Percentiles rank a stretch among this genome's conserved stretches.
Evolutionary conservation across 1,139 yeast species (phyloP).

Genomic region (Williopsis jadinii): DNA sequence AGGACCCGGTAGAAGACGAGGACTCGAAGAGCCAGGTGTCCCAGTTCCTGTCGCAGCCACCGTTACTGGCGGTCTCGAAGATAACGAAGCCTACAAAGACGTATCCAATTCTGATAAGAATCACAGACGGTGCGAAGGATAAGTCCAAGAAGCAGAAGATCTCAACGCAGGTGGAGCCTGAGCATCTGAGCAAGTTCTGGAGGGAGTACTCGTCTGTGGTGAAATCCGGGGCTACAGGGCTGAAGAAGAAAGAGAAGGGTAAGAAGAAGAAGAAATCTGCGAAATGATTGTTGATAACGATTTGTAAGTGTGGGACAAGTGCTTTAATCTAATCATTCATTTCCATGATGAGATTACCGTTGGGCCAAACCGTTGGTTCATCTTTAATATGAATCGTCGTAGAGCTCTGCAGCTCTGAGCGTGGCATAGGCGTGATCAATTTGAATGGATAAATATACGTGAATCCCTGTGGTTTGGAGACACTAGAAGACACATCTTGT

Average conservation of each 20-base stretch:
- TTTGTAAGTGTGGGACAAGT: neutral
- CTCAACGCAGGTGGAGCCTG: constrained; percentile 57
- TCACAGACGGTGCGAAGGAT: constrained; percentile 51
- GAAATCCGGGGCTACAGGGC: constrained; percentile 54
- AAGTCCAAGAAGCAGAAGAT: constrained; percentile 43
- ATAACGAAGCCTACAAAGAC: constrained; percentile 17
- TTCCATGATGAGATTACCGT: constrained; percentile 54
- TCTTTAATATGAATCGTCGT: constrained; percentile 29
- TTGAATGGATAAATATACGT: constrained; percentile 38
- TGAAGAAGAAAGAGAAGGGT: constrained; percentile 59
- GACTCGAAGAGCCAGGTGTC: constrained; percentile 15
- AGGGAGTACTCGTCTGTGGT: constrained; percentile 54
- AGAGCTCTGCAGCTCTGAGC: constrained; percentile 34
- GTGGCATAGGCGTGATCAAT: constrained; percentile 51
- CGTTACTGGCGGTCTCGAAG: constrained; percentile 51
- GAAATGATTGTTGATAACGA: constrained; percentile 4
- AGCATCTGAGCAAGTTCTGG: constrained; percentile 63
- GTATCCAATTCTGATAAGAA: constrained; percentile 48
- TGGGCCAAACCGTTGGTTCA: constrained; percentile 45
- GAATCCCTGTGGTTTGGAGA: constrained; percentile 31
- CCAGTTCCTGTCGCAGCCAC: constrained; percentile 11
- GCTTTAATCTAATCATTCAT: constrained; percentile 18
- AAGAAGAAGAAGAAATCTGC: constrained; percentile 30
- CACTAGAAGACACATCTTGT: neutral
- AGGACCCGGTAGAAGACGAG: constrained; percentile 20